Conservation (phyloP, 192 early-diverging fungal species). For the Backusella macrospora region DNA sequence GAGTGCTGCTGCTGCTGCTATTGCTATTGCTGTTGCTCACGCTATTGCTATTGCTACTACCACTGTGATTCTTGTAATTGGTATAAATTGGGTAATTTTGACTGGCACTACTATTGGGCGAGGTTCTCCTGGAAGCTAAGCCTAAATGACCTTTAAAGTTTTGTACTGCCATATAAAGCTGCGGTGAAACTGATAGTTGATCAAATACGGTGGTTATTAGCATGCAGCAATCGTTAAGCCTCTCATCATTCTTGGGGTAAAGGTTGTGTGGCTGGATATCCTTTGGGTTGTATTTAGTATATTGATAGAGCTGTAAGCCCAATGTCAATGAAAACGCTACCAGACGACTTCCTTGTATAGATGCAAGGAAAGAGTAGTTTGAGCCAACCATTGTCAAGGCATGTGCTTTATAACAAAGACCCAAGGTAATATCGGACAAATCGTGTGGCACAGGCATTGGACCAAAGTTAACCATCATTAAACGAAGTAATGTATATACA, state of each 20-base stretch:
- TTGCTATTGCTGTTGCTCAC: neutral
- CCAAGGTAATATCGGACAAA: neutral
- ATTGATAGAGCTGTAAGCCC: neutral
- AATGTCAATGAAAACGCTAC: neutral
- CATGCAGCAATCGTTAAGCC: neutral
- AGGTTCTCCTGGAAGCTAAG: neutral
- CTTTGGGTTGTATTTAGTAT: neutral
- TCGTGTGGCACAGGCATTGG: neutral
- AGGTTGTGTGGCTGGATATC: neutral
- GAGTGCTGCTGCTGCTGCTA: neutral
- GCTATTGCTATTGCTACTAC: too few species aligned
- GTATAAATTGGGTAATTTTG: neutral
- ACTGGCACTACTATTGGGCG: neutral
- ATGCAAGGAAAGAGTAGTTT: neutral
- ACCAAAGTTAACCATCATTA: constrained; percentile 3
- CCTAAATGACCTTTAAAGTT: neutral
- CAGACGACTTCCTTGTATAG: constrained; percentile 15
- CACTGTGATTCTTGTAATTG: neutral
- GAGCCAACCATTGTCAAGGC: neutral
- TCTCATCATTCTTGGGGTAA: neutral
- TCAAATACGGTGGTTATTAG: neutral
- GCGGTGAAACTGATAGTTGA: constrained; percentile 3
- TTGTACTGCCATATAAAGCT: neutral
- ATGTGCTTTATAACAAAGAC: neutral
- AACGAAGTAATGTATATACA: neutral